Conservation (phyloP, 352 stramenopile genomes). For the Pythium dissimile region DNA sequence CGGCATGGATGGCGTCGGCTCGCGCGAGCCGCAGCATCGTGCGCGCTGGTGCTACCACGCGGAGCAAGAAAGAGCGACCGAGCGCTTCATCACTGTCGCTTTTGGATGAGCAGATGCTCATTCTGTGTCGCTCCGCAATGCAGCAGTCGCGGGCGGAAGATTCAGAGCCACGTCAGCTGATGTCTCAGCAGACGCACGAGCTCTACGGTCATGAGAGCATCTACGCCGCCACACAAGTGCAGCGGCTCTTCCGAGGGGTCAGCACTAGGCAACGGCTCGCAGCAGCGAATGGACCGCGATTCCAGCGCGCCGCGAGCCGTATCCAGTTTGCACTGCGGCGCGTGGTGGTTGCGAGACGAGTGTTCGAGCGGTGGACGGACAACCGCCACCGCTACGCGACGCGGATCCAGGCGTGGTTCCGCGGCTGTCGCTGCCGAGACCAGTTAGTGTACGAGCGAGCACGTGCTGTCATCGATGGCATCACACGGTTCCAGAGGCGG, state of each 20-base stretch:
- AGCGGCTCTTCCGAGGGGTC: constrained; percentile 43
- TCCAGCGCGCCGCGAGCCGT: constrained; percentile 16
- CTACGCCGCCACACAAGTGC: constrained; percentile 58
- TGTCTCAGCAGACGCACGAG: constrained; percentile 9
- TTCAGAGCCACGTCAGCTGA: neutral
- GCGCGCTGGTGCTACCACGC: no score
- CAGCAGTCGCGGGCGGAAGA: constrained; percentile 27
- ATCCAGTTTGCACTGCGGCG: constrained; percentile 27
- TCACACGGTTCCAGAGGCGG: constrained; percentile 19
- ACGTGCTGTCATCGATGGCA: constrained; percentile 1
- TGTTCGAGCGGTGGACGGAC: constrained; percentile 16
- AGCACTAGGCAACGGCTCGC: constrained; percentile 29
- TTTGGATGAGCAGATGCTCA: constrained; percentile 60
- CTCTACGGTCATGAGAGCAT: constrained; percentile 44
- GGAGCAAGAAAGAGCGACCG: neutral
- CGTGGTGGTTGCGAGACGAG: constrained; percentile 13
- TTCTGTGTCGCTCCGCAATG: constrained; percentile 61
- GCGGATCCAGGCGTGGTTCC: constrained; percentile 26
- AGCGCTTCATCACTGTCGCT: constrained; percentile 9
- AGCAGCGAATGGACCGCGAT: constrained; percentile 33
- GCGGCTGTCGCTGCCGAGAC: constrained; percentile 15
- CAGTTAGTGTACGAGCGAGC: constrained; percentile 11
- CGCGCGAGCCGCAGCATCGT: no score
- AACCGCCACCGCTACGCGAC: constrained; percentile 20
- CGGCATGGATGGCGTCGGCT: neutral